These are phyloP conservation scores for Cercis canadensis DNA, from an alignment of 306 rosid genomes.

Conservation along the genomic window DNA sequence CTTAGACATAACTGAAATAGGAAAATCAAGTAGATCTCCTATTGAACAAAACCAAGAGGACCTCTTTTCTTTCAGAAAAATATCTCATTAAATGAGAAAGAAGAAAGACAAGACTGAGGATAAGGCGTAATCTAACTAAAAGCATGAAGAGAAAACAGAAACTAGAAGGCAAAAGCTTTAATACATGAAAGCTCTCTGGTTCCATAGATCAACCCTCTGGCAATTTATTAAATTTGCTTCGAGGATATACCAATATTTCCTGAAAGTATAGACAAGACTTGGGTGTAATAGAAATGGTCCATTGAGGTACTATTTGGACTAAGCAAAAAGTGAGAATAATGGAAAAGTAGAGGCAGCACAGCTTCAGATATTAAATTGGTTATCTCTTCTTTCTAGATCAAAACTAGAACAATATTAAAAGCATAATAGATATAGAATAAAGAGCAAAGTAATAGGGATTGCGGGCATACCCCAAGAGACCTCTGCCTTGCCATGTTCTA, in stretches of 20 bases:
- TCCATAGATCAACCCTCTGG: conserved; percentile 1
- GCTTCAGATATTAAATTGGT: conserved; percentile 12
- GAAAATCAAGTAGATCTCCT: conserved; percentile 2
- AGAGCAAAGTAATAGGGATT: conserved; percentile 28
- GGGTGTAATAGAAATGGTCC: conserved; percentile 7
- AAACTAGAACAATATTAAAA: conserved; percentile 26
- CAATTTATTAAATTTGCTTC: conserved; percentile 27
- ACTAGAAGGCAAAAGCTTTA: background rate
- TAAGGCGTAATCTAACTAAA: too few relatives aligned
- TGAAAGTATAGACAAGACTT: conserved; percentile 8
- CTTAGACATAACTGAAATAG: too few relatives aligned
- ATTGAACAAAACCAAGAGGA: conserved; percentile 12
- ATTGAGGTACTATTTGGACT: conserved; percentile 10
- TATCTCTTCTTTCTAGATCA: conserved; percentile 2
- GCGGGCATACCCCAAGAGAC: conserved; percentile 82
- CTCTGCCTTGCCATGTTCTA: conserved; percentile 94
- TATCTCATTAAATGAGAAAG: conserved; percentile 6
- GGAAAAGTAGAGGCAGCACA: conserved; percentile 7
- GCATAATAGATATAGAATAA: conserved; percentile 13
- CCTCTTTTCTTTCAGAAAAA: background rate
- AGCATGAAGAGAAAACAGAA: too few relatives aligned
- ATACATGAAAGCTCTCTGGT: conserved; percentile 20
- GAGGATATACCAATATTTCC: conserved; percentile 18
- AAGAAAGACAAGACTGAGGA: background rate
- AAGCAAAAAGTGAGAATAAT: background rate